Base-by-base conservation (phyloP, 768 basidiomycete species). In the Mycena kentingensis region DNA sequence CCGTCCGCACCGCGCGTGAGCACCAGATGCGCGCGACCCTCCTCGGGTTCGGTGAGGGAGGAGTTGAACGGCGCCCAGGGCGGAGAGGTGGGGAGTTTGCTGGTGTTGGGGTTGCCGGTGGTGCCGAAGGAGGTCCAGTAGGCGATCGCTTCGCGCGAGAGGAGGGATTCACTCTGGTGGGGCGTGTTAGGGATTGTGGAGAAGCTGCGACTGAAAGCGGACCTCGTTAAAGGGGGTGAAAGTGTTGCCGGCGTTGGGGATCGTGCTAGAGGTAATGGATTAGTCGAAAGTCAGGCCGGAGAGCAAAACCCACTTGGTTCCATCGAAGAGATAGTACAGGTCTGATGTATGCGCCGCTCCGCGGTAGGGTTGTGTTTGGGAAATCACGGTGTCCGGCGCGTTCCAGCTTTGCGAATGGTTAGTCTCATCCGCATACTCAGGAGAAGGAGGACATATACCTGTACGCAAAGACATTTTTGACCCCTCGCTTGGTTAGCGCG, bases 311-410 rank as follows among this genome's bases (percentile, higher is more conserved):
- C n/a, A n/a, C n/a, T n/a, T n/a, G n/a, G n/a, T n/a, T n/a, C n/a
- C 76, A 49, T 73, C 67, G 42, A 77, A 77, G 10, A 77, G 55
- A 48, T 66, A 77, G 46, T 73, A 77, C 5, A 77, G 51, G 59
- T 77, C 76, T 3, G 73, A 74, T 0, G 75, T 75, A 54, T 77
- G 75, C 65, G 70, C 72, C 2, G 71, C 72, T 12, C 75, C 76
- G 44, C 66, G 54, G 46, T 65, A 77, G 0, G 74, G 73, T 22
- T 52, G 65, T 12, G 58, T 58, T 32, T 73, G 66, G 48, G 62
- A 73, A 6, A 73, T 24, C 2, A 76, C 72, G 3, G 74, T 66
- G 54, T 77, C 70, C 18, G 76, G 73, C 15, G 75, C 70, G 58
- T 77, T 72, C 72, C 75, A 77, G 25, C 76, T 76, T 22, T 6